These are phyloP conservation scores for Hypoxylon cercidicola DNA, from an alignment of 495 filamentous ascomycete genomes.

Conservation along the genomic window DNA sequence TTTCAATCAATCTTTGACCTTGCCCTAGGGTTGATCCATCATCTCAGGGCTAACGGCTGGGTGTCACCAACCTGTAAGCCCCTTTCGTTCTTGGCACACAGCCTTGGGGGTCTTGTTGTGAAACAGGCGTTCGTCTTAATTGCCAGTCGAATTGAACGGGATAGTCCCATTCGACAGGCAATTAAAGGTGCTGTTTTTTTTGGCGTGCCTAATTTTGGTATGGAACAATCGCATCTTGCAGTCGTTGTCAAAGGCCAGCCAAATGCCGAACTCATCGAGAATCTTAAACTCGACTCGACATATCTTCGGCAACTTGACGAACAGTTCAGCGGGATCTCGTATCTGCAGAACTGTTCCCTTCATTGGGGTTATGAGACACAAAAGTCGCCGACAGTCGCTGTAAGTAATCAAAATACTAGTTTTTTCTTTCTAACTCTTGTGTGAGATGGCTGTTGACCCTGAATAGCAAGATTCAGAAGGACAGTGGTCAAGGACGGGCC, in stretches of 20 bases:
- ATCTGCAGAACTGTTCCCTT: neutral
- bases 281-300: slow-evolving; percentile 17
- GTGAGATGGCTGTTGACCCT: neutral
- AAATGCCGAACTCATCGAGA: slow-evolving; percentile 20
- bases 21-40: slow-evolving; percentile 16
- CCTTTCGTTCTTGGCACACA: slow-evolving; percentile 50
- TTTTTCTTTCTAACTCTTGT: too few relatives aligned
- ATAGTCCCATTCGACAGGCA: slow-evolving; percentile 17
- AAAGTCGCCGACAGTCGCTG: slow-evolving; percentile 20
- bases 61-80: slow-evolving; percentile 19
- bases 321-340: slow-evolving; percentile 15
- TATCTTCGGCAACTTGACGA: slow-evolving; percentile 32
- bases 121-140: slow-evolving; percentile 43
- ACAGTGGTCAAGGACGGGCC: slow-evolving; percentile 16
- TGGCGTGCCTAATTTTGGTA: slow-evolving; percentile 47
- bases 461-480: slow-evolving; percentile 12
- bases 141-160: slow-evolving; percentile 16
- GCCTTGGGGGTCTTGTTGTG: slow-evolving; percentile 49
- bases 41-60: slow-evolving; percentile 24
- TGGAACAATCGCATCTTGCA: slow-evolving; percentile 32
- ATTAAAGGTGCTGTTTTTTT: slow-evolving; percentile 47
- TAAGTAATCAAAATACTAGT: neutral
- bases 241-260: slow-evolving; percentile 40
- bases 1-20: slow-evolving; percentile 40
- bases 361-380: slow-evolving; percentile 39